Evolutionary conservation across 2,329 filamentous ascomycete genomes (phyloP), one percentile per base, ranked within the genome.

Genomic region (Fusarium domesticum): DNA sequence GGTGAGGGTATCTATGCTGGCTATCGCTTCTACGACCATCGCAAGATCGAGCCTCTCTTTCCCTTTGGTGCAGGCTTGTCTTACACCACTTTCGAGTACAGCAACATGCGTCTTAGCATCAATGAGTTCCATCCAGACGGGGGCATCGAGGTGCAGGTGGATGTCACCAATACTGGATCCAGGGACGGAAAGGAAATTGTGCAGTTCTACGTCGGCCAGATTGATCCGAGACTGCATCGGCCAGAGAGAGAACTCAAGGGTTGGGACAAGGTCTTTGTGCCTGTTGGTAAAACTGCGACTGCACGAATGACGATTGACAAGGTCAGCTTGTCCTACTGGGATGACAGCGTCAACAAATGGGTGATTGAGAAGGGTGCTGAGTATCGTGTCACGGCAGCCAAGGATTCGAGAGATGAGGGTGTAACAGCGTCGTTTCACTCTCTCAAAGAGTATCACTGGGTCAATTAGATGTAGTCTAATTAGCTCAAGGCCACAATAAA

Each of bases 1-100:
- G 84, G 83, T 19, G 85, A 89, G 64, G 84, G 84, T 44, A 72
- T 89, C 32, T 88, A 85, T 60, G 73, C 89, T 12, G 85, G 85
- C 0, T 89, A 89, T 64, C 71, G 83, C 10, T 85, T 79, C 66
- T 89, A 86, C 59, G 84, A 89, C 6, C 42, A 51, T n/a, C 52
- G 53, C 20, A 51, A 56, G 14, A 51, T 57, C 25, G 70, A 78
- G 18, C 74, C 80, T 0, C 71, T 81, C 2, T 54, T 47, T 14
- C 37, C 49, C 5, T 54, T 54, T 12, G 51, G 51, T 2, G 31
- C 39, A 3, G 51, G 49, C 2, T 23, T 54, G 2, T 47, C 46
- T n/a, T 53, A 54, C 33, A 54, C 51, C 2, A 33, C 39, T 2
- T 53, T 51, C 4, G 33, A 39, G 18, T 83, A 85, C 56, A 31